Conservation (phyloP, 1,139 yeast genomes). For the Citeromyces siamensis region DNA sequence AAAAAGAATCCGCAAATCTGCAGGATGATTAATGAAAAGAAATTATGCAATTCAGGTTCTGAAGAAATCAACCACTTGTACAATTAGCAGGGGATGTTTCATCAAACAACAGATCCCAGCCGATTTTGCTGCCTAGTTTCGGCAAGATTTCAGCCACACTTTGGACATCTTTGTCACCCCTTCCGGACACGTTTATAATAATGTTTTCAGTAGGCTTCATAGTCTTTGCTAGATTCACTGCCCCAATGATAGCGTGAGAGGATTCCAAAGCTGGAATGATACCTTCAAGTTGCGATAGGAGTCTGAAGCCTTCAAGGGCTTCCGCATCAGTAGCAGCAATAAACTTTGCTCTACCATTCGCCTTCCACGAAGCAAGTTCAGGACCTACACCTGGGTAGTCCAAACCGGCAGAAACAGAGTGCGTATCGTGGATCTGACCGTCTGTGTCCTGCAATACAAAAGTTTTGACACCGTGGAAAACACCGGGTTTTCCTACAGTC, state of each 20-base stretch:
- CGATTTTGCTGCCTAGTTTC: constrained; percentile 75
- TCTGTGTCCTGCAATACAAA: constrained; percentile 82
- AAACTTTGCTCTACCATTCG: constrained; percentile 83
- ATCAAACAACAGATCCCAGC: constrained; percentile 93
- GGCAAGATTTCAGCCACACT: constrained; percentile 94
- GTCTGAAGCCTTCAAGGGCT: constrained; percentile 82
- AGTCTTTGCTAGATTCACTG: constrained; percentile 76
- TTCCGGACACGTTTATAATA: constrained; percentile 85
- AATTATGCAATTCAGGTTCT: not conserved
- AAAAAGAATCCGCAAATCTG: not conserved
- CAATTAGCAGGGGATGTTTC: constrained; percentile 7
- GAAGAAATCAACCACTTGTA: not conserved
- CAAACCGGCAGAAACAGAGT: constrained; percentile 95
- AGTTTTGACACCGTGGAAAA: constrained; percentile 95
- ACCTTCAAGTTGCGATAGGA: constrained; percentile 89
- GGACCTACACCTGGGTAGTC: constrained; percentile 99
- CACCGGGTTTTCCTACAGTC: constrained; percentile 91
- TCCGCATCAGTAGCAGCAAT: constrained; percentile 89
- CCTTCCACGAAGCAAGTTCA: constrained; percentile 92
- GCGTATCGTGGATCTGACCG: constrained; percentile 97
- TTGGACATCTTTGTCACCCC: constrained; percentile 99
- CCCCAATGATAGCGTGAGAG: constrained; percentile 92
- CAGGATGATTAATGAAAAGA: not conserved
- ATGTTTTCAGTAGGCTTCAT: constrained; percentile 71
- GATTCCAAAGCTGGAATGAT: constrained; percentile 97